Base-by-base conservation (phyloP, 345 rosid species). In the Bruguiera gymnorhiza region DNA sequence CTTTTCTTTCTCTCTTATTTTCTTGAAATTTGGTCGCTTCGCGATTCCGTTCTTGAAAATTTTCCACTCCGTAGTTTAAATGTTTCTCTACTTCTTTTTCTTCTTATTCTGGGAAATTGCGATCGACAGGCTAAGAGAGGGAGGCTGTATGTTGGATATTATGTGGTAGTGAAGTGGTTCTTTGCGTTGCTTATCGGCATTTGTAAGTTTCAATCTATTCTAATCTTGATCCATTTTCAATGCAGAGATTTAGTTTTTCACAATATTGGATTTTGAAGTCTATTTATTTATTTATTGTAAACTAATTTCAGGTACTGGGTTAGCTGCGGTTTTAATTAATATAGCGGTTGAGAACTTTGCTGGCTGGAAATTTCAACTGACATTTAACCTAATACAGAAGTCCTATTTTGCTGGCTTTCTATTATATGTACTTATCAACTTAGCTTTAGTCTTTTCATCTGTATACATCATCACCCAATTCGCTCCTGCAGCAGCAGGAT, bases 401-500 rank as follows among this genome's bases (percentile, higher is more conserved):
- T 94, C 98, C 43, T 91, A 94, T 69, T 56, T 94, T 24, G 93
- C 91, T 27, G 98, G 98, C 19, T 89, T 88, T 83, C 19, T 91
- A 60, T 71, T 94, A 72, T 94, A 94, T 80, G 77, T 85, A 60
- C 69, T 88, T 74, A 85, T 94, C 82, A 94, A 94, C 82, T 79
- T 94, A 78, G 86, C 71, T 56, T 80, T 94, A 79, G 98, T 94
- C 32, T 81, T 89, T 73, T 94, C 98, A 72, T 94, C 97, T 65
- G 98, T 88, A 59, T 91, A 83, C 72, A 91, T 94, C 24, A 66
- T 94, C 79, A 94, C 97, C 0, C 84, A 88, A 11, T 94, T 94
- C 37, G 96, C 98, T 29, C 97, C 98, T 37, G 98, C 97, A n/a
- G 98, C 98, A 13, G 97, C 98, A 77, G 97, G 98, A 63, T 94